Conservation (phyloP, 768 basidiomycete species). For the Phaeolepiota aurea region DNA sequence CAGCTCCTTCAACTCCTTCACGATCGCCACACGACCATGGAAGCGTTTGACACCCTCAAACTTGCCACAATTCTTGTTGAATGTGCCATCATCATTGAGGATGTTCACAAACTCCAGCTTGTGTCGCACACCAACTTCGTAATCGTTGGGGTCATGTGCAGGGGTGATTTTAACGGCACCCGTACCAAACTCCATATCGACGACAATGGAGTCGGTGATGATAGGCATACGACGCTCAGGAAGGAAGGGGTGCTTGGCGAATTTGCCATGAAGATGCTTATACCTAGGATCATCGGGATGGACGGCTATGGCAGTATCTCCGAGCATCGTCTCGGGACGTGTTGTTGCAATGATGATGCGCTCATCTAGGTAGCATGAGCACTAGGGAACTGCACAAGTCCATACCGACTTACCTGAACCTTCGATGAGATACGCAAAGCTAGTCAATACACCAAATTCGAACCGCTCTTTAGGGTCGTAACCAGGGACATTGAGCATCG, state of each 20-base stretch:
- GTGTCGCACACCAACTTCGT: slow-evolving; percentile 86
- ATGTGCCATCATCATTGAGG: slow-evolving; percentile 92
- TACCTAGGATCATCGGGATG: slow-evolving; percentile 91
- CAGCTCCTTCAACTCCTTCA: slow-evolving; percentile 74
- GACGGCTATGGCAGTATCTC: slow-evolving; percentile 94
- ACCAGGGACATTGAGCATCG: slow-evolving; percentile 83
- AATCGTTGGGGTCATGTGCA: slow-evolving; percentile 96
- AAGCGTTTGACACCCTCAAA: slow-evolving; percentile 98
- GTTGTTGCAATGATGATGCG: slow-evolving; percentile 92
- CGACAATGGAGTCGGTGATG: slow-evolving; percentile 75
- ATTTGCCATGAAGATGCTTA: slow-evolving; percentile 91
- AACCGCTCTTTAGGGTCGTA: slow-evolving; percentile 94
- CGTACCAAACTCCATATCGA: slow-evolving; percentile 95
- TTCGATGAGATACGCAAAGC: slow-evolving; percentile 92
- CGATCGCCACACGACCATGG: slow-evolving; percentile 79
- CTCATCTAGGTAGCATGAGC: slow-evolving; percentile 59
- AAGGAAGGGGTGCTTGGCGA: slow-evolving; percentile 83
- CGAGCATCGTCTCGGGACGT: slow-evolving; percentile 97
- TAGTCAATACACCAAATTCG: slow-evolving; percentile 93
- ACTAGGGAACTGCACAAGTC: no score
- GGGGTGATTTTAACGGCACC: slow-evolving; percentile 99
- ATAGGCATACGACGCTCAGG: slow-evolving; percentile 76
- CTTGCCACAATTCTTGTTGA: slow-evolving; percentile 82
- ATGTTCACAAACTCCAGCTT: slow-evolving; percentile 90
- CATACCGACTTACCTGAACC: slow-evolving; percentile 69